A percentile compares a stretch with the other conserved stretches of the same genome.
Conservation (phyloP, 2,329 filamentous ascomycete genomes). For the Aspergillus puulaauensis region DNA sequence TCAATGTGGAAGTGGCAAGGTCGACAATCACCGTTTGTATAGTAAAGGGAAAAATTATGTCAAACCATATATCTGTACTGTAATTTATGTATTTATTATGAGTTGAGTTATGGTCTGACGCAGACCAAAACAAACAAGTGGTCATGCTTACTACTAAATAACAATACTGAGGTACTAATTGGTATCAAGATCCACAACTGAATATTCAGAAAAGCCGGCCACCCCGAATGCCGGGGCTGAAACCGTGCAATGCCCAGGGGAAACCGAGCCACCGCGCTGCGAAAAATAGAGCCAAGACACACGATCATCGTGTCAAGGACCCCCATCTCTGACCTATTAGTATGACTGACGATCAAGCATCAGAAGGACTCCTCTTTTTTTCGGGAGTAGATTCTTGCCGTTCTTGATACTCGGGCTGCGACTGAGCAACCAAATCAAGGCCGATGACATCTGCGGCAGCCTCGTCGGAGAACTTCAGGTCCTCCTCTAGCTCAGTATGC, state of each 20-base stretch:
- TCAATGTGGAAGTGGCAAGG: too few relatives aligned
- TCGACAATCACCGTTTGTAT: too few relatives aligned
- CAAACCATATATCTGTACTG: too few relatives aligned
- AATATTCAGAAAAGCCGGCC: neutral
- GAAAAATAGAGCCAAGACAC: neutral
- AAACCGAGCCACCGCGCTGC: neutral
- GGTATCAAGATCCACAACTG: neutral
- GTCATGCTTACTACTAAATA: conserved; percentile 1
- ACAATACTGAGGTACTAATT: neutral
- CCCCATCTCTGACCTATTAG: neutral
- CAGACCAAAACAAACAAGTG: neutral
- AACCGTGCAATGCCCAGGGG: neutral
- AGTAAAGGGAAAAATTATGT: too few relatives aligned
- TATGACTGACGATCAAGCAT: neutral
- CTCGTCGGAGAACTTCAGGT: conserved; percentile 82
- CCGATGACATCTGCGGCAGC: conserved; percentile 67
- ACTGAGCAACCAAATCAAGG: conserved; percentile 17
- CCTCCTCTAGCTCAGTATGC: conserved; percentile 75
- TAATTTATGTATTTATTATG: neutral
- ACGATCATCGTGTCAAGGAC: conserved; percentile 5
- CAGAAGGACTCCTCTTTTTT: conserved; percentile 1
- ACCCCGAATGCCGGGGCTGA: neutral
- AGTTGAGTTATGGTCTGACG: neutral
- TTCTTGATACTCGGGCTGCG: too few relatives aligned
- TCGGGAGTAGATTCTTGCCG: neutral